Conservation (phyloP, 2,329 filamentous ascomycete species). For the Akanthomyces lecanii region DNA sequence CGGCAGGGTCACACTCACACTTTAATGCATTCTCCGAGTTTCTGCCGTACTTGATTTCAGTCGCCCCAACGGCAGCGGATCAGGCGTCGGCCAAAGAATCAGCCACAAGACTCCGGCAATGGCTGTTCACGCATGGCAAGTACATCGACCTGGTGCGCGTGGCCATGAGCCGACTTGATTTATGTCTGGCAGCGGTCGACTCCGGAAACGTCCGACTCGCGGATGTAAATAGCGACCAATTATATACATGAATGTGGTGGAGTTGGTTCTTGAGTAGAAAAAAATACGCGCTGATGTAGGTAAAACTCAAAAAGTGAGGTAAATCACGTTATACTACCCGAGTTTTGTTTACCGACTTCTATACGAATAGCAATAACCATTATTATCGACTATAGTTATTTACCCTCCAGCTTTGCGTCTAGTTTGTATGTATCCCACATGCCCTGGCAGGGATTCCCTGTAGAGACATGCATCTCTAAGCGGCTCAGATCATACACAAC, state of each 20-base stretch:
- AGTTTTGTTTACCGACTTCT: too few species aligned
- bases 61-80: neutral
- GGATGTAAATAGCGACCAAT: too few species aligned
- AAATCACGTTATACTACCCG: too few species aligned
- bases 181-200: neutral
- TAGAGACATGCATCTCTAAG: conserved; percentile 21
- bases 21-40: neutral
- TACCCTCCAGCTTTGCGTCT: too few species aligned
- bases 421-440: neutral
- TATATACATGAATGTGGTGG: too few species aligned
- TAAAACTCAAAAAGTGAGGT: too few species aligned
- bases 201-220: neutral
- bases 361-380: too few species aligned
- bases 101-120: neutral
- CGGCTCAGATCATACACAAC: conserved; percentile 24
- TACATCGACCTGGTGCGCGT: neutral
- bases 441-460: conserved; percentile 24
- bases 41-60: neutral
- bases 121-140: neutral
- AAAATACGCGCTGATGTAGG: too few species aligned
- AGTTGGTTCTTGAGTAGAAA: too few species aligned
- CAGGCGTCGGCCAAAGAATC: neutral
- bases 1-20: neutral
- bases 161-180: neutral
- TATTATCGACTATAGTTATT: too few species aligned